Evolutionary conservation across 2,329 filamentous ascomycete genomes (phyloP), one percentile per base, ranked within the genome.

Genomic region (Penicillium digitatum): DNA sequence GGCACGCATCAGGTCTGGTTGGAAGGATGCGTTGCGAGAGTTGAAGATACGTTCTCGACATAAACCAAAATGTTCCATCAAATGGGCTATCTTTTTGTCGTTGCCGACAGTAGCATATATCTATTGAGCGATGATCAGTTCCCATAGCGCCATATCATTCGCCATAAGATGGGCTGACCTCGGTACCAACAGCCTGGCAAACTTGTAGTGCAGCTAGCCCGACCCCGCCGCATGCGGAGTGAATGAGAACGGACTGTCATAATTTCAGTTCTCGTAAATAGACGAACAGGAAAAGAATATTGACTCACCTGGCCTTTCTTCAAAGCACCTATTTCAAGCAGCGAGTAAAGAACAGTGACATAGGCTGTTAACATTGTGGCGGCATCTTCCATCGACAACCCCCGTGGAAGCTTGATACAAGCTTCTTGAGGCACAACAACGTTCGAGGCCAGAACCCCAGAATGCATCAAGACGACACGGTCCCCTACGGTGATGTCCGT

Each of bases 401-500:
- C 32, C 22, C 24, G 43, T 6, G 62, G 59, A 9, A 62, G 26
- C 16, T 50, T 46, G 9, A 57, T 39, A 29, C 55, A 60, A 14
- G 44, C 22, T 14, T 39, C 22, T 22, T 27, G 47, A 10, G 47
- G 47, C 1, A 55, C 38, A 11, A 58, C 27, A 2, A 57, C 20
- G 4, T 37, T 53, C 3, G 61, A 58, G 11, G 38, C 42, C 4
- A 61, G 52, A 10, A 53, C 37, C 2, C 54, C 54, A 29, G 53
- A 39, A n/a, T 55, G 45, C 20, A 59, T 51, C 2, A 58, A 34
- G 9, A 66, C 56, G 0, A 75, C 69, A 22, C 62, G 54, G 31
- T 75, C 72, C 3, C 72, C 73, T 6, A 62, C 49, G 2, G 49
- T 29, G 5, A 74, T 44, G 18, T 58, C 52, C 1, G 46, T 56